These are phyloP conservation scores for Elongisporangium undulatum DNA, from an alignment of 352 stramenopile species.

Conservation along the genomic window DNA sequence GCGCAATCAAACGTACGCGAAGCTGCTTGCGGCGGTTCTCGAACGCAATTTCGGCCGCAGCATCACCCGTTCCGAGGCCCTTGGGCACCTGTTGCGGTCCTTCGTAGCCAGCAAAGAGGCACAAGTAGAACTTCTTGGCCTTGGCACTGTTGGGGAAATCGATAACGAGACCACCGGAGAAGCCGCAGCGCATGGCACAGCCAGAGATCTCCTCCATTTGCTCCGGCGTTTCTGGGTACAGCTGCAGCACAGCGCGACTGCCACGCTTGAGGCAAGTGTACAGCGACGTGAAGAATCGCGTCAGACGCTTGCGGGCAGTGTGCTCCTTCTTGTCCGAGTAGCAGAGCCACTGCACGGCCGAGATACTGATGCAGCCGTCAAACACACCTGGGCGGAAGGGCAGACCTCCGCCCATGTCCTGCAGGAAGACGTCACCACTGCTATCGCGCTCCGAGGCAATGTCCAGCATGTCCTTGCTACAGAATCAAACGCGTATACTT, in stretches of 20 bases:
- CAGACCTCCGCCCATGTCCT: constrained; percentile 98
- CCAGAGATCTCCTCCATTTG: constrained; percentile 94
- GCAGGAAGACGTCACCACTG: constrained; percentile 85
- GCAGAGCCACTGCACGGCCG: constrained; percentile 99
- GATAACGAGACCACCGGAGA: constrained; percentile 96
- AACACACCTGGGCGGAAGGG: constrained; percentile 97
- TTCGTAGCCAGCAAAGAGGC: constrained; percentile 94
- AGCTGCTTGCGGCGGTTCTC: constrained; percentile 55
- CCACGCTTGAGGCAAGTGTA: constrained; percentile 85
- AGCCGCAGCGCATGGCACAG: constrained; percentile 87
- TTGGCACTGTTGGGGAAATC: constrained; percentile 99
- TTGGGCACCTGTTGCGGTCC: constrained; percentile 72
- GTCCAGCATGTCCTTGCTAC: constrained; percentile 96
- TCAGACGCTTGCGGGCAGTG: constrained; percentile 90
- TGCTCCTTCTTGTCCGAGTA: constrained; percentile 98
- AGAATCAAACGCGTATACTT: neutral
- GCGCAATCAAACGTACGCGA: constrained; percentile 24
- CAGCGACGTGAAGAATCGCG: constrained; percentile 95
- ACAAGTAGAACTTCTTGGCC: constrained; percentile 99
- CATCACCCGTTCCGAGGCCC: constrained; percentile 65
- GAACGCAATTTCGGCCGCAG: constrained; percentile 52
- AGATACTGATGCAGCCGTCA: constrained; percentile 99
- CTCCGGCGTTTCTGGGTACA: constrained; percentile 98
- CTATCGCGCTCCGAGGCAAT: constrained; percentile 94
- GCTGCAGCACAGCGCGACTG: constrained; percentile 95